These are phyloP conservation scores for Skeletonema grethae DNA, from an alignment of 108 stramenopile genomes.

Conservation along the genomic window DNA sequence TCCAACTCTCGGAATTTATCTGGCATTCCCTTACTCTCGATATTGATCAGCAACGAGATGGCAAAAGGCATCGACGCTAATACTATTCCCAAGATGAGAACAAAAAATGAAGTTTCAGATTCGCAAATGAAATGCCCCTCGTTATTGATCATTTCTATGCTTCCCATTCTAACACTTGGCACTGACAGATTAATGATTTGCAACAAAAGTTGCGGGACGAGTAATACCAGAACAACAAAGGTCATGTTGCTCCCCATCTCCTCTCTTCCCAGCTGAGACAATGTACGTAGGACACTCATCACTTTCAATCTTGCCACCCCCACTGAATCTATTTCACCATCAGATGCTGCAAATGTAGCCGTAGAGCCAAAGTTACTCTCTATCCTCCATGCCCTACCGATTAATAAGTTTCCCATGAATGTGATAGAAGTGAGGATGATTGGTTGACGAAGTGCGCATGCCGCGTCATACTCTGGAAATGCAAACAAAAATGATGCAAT, in stretches of 20 bases:
- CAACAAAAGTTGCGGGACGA: neutral
- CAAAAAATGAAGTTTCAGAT: neutral
- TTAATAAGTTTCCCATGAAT: too few relatives aligned
- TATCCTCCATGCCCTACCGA: neutral
- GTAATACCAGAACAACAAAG: neutral
- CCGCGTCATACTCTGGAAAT: too few relatives aligned
- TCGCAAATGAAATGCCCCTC: neutral
- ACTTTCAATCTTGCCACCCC: too few relatives aligned
- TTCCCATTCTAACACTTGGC: constrained; percentile 2
- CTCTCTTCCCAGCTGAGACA: neutral
- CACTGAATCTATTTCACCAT: too few relatives aligned
- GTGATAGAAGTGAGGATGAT: too few relatives aligned
- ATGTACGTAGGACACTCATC: neutral
- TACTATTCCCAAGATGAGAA: constrained; percentile 2
- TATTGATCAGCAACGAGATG: neutral
- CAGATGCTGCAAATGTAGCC: too few relatives aligned
- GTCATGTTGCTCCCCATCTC: neutral
- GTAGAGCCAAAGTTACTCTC: neutral
- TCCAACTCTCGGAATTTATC: neutral
- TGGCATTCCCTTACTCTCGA: neutral
- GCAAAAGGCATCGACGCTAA: neutral
- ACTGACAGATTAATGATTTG: neutral
- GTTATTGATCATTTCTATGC: neutral
- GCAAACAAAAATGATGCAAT: neutral
- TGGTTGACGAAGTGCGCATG: too few relatives aligned